Percentiles rank a stretch among this genome's conserved stretches.
Evolutionary conservation across 768 basidiomycete genomes (phyloP).

Genomic region (Leccinum incarnatum): DNA sequence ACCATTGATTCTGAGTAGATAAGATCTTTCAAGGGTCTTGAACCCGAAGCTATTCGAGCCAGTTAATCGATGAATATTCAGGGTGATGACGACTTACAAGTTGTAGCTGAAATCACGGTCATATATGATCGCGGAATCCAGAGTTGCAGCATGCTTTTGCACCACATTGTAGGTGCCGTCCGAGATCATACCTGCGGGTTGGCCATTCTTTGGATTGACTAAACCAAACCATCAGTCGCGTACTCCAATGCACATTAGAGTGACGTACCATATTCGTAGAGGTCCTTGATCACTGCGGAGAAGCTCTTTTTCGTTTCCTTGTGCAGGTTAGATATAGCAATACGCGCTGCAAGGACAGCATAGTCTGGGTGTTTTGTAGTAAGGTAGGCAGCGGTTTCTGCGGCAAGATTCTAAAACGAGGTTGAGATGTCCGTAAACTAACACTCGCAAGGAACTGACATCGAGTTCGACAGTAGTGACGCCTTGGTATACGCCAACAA

Average conservation of each 20-base stretch:
- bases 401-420: conserved; percentile 76
- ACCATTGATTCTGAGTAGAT: conserved; percentile 90
- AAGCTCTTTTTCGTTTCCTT: conserved; percentile 99
- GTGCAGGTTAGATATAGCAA: conserved; percentile 97
- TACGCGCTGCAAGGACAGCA: conserved; percentile 96
- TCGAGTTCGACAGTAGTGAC: conserved; percentile 98
- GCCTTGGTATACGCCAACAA: conserved; percentile 89
- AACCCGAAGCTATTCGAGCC: conserved; percentile 79
- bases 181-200: conserved; percentile 87
- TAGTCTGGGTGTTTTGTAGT: conserved; percentile 98
- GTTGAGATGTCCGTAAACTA: conserved; percentile 4
- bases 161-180: conserved; percentile 82
- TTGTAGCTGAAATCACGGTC: conserved; percentile 98
- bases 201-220: conserved; percentile 96
- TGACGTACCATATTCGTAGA: conserved; percentile 81
- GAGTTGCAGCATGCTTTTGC: conserved; percentile 69
- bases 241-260: background rate
- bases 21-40: conserved; percentile 98
- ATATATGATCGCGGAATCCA: conserved; percentile 96
- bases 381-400: conserved; percentile 95
- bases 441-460: conserved; percentile 45
- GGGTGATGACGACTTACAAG: conserved; percentile 51
- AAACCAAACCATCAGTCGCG: background rate
- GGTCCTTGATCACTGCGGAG: conserved; percentile 85
- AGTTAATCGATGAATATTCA: background rate